A percentile compares a stretch with the other conserved stretches of the same genome.
phyloP scores from a whole-genome alignment of 352 stramenopile species.

The Phytophthora aleatoria region DNA sequence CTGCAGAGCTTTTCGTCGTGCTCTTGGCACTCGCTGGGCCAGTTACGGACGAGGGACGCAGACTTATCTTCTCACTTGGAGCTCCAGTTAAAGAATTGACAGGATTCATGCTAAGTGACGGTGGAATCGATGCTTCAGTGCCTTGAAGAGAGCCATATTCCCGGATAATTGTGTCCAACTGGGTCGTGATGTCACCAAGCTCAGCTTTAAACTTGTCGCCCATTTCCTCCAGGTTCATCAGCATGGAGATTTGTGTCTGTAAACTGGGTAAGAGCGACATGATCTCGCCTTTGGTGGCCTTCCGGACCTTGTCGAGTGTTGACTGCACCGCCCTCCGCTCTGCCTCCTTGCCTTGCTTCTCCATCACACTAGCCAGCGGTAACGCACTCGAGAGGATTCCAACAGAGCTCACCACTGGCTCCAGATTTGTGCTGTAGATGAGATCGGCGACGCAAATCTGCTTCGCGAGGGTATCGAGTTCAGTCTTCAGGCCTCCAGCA shows the following conservation, averaged over 20 bases:
- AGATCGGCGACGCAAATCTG: conserved; percentile 69
- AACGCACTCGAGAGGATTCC: conserved; percentile 64
- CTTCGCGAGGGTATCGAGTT: conserved; percentile 73
- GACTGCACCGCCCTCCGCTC: conserved; percentile 68
- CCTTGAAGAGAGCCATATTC: conserved; percentile 28
- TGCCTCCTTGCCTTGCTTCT: conserved; percentile 78
- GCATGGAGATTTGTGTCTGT: conserved; percentile 58
- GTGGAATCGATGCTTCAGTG: not conserved
- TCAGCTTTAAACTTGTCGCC: conserved; percentile 59
- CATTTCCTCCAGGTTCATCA: conserved; percentile 58
- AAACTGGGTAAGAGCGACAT: conserved; percentile 63
- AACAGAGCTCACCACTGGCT: conserved; percentile 40
- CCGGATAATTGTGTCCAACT: conserved; percentile 56
- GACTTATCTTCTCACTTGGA: conserved; percentile 3
- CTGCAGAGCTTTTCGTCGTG: conserved; percentile 18
- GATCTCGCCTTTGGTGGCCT: conserved; percentile 79
- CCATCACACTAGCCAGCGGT: conserved; percentile 67
- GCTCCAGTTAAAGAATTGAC: conserved; percentile 13
- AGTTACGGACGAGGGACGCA: not conserved
- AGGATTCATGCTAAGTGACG: not conserved
- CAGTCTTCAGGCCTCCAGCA: conserved; percentile 73
- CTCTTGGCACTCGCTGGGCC: conserved; percentile 13
- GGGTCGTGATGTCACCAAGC: conserved; percentile 46
- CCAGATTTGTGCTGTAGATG: conserved; percentile 76
- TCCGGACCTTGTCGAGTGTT: conserved; percentile 86